Percentiles rank a stretch among this genome's conserved stretches.
phyloP scores from a whole-genome alignment of 805 yeast species.

The Lipomyces oligophaga region DNA sequence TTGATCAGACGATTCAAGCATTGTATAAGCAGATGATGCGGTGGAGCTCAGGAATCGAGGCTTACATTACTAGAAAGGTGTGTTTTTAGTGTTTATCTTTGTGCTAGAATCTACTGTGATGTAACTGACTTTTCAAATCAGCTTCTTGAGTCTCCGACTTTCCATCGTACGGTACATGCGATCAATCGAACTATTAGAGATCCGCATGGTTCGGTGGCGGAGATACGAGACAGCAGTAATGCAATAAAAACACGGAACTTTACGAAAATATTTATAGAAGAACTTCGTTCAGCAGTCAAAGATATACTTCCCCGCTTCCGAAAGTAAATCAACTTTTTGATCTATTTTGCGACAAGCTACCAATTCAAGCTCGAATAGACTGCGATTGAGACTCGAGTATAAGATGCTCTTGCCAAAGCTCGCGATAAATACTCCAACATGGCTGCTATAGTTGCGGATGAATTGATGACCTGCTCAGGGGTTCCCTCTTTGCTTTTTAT shows the following conservation, averaged over 20 bases:
- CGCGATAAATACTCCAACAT: constrained; percentile 19
- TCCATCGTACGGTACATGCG: constrained; percentile 17
- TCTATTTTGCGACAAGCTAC: too few relatives aligned
- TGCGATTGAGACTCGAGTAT: constrained; percentile 12
- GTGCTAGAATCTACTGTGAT: background rate
- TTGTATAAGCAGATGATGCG: too few relatives aligned
- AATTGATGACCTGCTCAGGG: constrained; percentile 9
- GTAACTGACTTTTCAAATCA: background rate
- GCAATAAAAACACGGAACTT: too few relatives aligned
- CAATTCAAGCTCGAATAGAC: too few relatives aligned
- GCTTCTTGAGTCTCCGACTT: constrained; percentile 19
- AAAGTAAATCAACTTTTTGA: too few relatives aligned
- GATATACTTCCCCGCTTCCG: too few relatives aligned
- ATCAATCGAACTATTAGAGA: constrained; percentile 15
- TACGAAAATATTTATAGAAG: too few relatives aligned
- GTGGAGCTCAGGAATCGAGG: constrained; percentile 14
- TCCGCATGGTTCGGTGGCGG: too few relatives aligned
- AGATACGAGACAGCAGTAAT: too few relatives aligned
- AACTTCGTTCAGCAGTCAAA: too few relatives aligned
- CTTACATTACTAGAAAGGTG: constrained; percentile 16
- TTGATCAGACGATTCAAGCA: background rate
- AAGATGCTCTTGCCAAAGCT: constrained; percentile 17
- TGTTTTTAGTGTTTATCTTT: background rate
- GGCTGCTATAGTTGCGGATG: constrained; percentile 11
- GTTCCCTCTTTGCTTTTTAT: constrained; percentile 16